Base-by-base conservation (phyloP, 768 basidiomycete species). In the Cubamyces lactineus region DNA sequence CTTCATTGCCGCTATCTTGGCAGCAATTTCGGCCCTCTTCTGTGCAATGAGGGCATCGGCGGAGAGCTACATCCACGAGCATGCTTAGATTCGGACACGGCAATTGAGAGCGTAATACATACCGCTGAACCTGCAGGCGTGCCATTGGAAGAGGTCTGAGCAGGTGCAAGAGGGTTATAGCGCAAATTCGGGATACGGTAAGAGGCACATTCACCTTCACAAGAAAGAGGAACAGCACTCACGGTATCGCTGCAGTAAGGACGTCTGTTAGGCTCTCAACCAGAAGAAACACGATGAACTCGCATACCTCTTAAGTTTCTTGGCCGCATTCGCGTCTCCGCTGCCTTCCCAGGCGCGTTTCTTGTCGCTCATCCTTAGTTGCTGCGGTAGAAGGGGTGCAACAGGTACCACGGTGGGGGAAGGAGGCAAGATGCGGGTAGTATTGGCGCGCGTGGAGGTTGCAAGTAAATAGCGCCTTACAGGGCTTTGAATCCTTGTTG, bases 1-100 rank as follows among this genome's bases (percentile, higher is more conserved):
- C 72, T 82, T 85, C 82, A 92, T 88, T 2, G 86, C 86, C 2
- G 93, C 93, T 23, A 92, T 80, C 73, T 93, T 94, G 16, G 94
- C 93, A 12, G 89, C 82, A 63, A 96, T 87, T 74, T 94, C 90
- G 6, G 92, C 91, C 41, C 87, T 82, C 75, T 91, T 92, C 75
- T 90, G 89, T 21, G 89, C 88, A 57, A 94, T 92, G 67, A 92
- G 82, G 30, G 84, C 88, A 66, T 85, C 84, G 63, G 78, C 78
- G 39, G 82, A 78, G 12, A 80, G 61, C 82, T 86, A 24, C 5
- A 12, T 2, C 7, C 19, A 55, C 24, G 17, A 34, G 5, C 43
- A 12, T 17, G 15, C 12, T 57, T 28, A 69, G 46, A 19, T 61
- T 53, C 19, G 52, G 50, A 41, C 30, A 38, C 17, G 42, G 16